Evolutionary conservation across 345 rosid species (phyloP).

Genomic region (Dovyalis caffra): DNA sequence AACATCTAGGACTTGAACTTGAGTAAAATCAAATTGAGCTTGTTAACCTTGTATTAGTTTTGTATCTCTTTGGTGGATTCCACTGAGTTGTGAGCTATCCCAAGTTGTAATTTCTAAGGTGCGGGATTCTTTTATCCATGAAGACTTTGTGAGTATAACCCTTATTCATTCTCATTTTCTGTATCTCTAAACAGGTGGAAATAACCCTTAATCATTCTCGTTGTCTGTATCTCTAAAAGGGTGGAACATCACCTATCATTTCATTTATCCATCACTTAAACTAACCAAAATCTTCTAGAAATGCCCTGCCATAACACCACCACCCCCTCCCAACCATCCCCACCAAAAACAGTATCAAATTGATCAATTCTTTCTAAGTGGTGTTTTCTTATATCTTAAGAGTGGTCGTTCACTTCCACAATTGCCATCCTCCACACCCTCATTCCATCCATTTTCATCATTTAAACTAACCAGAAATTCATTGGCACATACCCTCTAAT

Average conservation of each 20-base stretch:
- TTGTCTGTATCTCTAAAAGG: neutral
- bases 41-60: neutral
- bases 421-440: neutral
- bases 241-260: neutral
- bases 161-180: neutral
- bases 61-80: neutral
- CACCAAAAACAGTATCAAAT: neutral
- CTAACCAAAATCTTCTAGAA: neutral
- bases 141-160: neutral
- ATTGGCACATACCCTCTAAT: neutral
- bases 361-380: neutral
- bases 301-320: too few relatives aligned
- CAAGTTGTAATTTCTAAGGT: neutral
- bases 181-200: too few relatives aligned
- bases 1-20: neutral
- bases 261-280: neutral
- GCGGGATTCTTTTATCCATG: neutral
- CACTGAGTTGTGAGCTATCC: neutral
- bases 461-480: neutral
- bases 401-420: too few relatives aligned
- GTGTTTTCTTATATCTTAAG: neutral
- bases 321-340: neutral
- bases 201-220: too few relatives aligned
- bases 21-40: neutral
- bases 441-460: too few relatives aligned